phyloP scores from a whole-genome alignment of 2,329 filamentous ascomycete genomes.

The Coniella lustricola region DNA sequence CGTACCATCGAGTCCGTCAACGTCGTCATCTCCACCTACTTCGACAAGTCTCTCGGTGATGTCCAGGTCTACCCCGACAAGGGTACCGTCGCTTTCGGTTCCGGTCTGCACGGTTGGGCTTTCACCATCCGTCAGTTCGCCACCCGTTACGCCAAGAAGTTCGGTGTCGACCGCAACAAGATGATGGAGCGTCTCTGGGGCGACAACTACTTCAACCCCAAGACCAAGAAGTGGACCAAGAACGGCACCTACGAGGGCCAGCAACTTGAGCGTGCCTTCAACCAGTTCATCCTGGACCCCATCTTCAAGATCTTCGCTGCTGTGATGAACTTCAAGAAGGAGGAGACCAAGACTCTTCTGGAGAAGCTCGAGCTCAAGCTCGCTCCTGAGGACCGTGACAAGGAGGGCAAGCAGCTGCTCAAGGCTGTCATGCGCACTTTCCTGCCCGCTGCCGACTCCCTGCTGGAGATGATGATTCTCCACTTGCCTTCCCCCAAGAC shows the following conservation, averaged over 20 bases:
- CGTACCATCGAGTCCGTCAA: slow-evolving; percentile 99
- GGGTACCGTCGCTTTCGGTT: slow-evolving; percentile 97
- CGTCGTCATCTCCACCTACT: slow-evolving; percentile 99
- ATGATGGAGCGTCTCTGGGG: slow-evolving; percentile 99
- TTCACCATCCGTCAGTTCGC: slow-evolving; percentile 99
- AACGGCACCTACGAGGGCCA: slow-evolving; percentile 75
- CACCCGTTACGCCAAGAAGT: slow-evolving; percentile 96
- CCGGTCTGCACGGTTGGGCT: slow-evolving; percentile 99
- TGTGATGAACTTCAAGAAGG: slow-evolving; percentile 98
- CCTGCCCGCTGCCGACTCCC: slow-evolving; percentile 94
- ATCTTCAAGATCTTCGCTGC: slow-evolving; percentile 98
- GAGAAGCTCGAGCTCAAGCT: slow-evolving; percentile 97
- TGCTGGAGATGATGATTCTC: slow-evolving; percentile 99
- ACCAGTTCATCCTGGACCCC: slow-evolving; percentile 98
- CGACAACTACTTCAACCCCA: slow-evolving; percentile 99
- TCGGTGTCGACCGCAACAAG: slow-evolving; percentile 99
- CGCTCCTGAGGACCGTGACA: slow-evolving; percentile 73
- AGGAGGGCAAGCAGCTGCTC: slow-evolving; percentile 95
- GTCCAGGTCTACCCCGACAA: slow-evolving; percentile 97
- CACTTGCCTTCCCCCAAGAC: slow-evolving; percentile 94
- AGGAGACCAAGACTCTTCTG: slow-evolving; percentile 75
- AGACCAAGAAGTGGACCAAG: slow-evolving; percentile 99
- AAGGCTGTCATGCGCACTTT: slow-evolving; percentile 99
- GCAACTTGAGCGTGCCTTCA: slow-evolving; percentile 94
- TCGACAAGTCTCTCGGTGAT: slow-evolving; percentile 93